A percentile compares a stretch with the other conserved stretches of the same genome.
These are phyloP conservation scores for Galerina marginata DNA, from an alignment of 768 basidiomycete genomes.

Conservation along the genomic window DNA sequence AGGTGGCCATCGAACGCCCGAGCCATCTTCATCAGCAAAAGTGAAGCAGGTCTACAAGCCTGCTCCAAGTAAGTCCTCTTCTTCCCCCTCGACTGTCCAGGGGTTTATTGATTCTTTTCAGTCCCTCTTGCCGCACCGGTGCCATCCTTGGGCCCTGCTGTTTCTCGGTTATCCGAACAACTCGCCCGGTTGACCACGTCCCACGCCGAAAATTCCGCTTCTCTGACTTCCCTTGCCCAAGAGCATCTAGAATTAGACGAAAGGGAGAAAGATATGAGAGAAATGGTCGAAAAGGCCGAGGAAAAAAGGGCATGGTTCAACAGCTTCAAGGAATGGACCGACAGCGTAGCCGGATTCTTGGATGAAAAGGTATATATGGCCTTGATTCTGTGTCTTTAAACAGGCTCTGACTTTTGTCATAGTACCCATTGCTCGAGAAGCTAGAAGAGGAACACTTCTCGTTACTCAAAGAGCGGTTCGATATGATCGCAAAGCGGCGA, in stretches of 20 bases:
- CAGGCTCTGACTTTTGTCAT: constrained; percentile 5
- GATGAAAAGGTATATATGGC: constrained; percentile 75
- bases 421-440: constrained; percentile 82
- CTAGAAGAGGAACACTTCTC: constrained; percentile 78
- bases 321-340: constrained; percentile 80
- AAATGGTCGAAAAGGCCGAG: constrained; percentile 77
- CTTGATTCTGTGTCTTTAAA: constrained; percentile 8
- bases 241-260: constrained; percentile 69
- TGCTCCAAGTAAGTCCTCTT: constrained; percentile 60
- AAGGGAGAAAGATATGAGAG: constrained; percentile 75
- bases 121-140: constrained; percentile 71
- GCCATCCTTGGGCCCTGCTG: constrained; percentile 66
- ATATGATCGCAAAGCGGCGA: constrained; percentile 73
- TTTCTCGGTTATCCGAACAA: constrained; percentile 64
- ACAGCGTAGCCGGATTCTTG: constrained; percentile 82
- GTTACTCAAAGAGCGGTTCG: constrained; percentile 73
- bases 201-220: constrained; percentile 64
- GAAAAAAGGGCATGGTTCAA: constrained; percentile 83
- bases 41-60: constrained; percentile 70
- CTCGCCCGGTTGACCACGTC: constrained; percentile 68
- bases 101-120: constrained; percentile 31
- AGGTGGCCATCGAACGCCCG: constrained; percentile 61
- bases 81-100: constrained; percentile 12
- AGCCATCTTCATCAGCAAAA: constrained; percentile 38
- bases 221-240: constrained; percentile 60